Base-by-base conservation (phyloP, 2,329 filamentous ascomycete genomes). In the Alternaria ethzedia region DNA sequence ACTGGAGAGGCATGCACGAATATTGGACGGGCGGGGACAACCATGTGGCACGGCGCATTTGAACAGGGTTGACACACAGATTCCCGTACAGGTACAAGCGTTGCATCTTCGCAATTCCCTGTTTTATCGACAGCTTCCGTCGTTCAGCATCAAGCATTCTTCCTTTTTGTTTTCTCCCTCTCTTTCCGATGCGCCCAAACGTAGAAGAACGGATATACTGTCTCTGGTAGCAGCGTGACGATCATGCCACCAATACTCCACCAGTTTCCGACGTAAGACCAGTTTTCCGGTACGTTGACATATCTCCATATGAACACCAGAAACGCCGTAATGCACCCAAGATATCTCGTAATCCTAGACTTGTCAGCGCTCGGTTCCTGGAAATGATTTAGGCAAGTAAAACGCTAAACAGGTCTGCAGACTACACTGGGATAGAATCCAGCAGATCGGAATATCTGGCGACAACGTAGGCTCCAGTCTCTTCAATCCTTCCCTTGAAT, bases 231-330 rank as follows among this genome's bases (percentile, higher is more conserved):
- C 57, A 82, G 64, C 9, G 79, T 82, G 26, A 78, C 55, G 7
- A 70, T 65, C 66, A 82, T 80, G 2, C 78, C 71, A 8, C 66
- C 73, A 21, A 77, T 66, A 57, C 79, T 80, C 76, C 67, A 77
- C 15, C 61, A 69, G 28, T 67, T 77, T 0, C 73, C 77, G 8
- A 82, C 79, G 59, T 82, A 82, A 6, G 61, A 56, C 79, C 80
- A 82, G 26, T 82, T 81, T 63, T 77, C 62, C 3, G 80, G 79
- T 7, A 73, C 71, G 58, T 81, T 82, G 49, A 78, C 56, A 46
- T 80, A 82, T 12, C 80, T 66, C 80, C 79, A 81, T 25, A 76
- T 73, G 63, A 82, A 81, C 5, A 81, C 77, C 12, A 75, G 69
- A 57, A 80, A 80, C 1, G 80, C 80, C 6, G 75, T 78, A 3